Evolutionary conservation across 2,329 filamentous ascomycete species (phyloP).

Genomic region (Ophiostoma ulmi): DNA sequence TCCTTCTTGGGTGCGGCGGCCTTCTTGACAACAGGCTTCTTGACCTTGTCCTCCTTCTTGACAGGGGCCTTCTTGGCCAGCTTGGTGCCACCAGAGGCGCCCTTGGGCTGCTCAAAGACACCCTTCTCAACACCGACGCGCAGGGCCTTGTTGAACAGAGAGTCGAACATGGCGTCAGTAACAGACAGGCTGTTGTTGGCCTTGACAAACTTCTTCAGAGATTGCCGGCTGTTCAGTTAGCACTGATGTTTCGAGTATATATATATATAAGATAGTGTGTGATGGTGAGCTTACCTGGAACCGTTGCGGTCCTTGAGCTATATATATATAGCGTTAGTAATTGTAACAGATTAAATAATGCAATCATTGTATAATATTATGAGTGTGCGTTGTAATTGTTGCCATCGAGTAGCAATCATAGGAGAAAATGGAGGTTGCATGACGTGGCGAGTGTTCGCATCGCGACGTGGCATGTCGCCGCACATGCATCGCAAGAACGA

Average conservation of each 20-base stretch:
- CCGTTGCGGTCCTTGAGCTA: slow-evolving; percentile 61
- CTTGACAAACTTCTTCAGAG: slow-evolving; percentile 57
- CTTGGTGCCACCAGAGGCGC: slow-evolving; percentile 86
- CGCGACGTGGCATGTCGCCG: slow-evolving; percentile 23
- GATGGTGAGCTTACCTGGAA: slow-evolving; percentile 41
- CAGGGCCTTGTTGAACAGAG: slow-evolving; percentile 81
- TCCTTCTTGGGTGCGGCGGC: slow-evolving; percentile 34
- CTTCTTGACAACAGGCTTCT: slow-evolving; percentile 41
- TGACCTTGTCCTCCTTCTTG: slow-evolving; percentile 37
- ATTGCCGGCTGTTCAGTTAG: slow-evolving; percentile 45
- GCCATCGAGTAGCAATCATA: not conserved
- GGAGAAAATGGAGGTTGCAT: slow-evolving; percentile 8
- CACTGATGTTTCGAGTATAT: slow-evolving; percentile 31
- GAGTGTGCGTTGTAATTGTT: not conserved
- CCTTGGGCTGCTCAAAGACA: slow-evolving; percentile 85
- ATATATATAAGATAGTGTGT: slow-evolving; percentile 21
- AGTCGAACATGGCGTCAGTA: slow-evolving; percentile 55
- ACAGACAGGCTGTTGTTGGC: slow-evolving; percentile 48
- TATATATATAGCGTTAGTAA: slow-evolving; percentile 3
- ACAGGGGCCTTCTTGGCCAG: slow-evolving; percentile 67
- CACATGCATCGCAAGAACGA: not conserved
- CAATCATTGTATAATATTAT: not conserved
- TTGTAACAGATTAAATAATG: slow-evolving; percentile 25
- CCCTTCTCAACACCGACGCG: slow-evolving; percentile 79
- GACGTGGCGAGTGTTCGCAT: slow-evolving; percentile 21